Evolutionary conservation across 2,329 filamentous ascomycete species (phyloP).

Genomic region (Fusarium nisikadoi): DNA sequence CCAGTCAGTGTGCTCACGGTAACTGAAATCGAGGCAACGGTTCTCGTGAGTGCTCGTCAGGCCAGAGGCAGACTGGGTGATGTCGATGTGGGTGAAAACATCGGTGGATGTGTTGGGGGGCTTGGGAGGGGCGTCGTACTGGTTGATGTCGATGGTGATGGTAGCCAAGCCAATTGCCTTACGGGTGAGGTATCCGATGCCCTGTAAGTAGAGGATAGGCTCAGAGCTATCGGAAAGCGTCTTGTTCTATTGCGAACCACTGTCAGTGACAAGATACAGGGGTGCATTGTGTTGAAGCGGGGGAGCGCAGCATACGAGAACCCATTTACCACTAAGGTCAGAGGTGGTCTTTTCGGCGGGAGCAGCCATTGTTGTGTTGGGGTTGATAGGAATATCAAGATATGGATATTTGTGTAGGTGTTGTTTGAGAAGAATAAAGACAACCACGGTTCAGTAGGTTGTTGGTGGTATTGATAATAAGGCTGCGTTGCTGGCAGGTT

Average conservation of each 20-base stretch:
- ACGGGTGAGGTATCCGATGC: constrained; percentile 76
- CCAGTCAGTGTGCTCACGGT: constrained; percentile 77
- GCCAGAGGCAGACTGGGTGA: constrained; percentile 78
- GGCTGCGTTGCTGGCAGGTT: constrained; percentile 10
- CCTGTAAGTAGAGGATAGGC: constrained; percentile 76
- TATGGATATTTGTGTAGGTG: background rate
- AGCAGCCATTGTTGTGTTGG: constrained; percentile 71
- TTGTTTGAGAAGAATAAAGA: background rate
- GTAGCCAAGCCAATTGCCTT: constrained; percentile 77
- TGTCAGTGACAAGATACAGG: constrained; percentile 6
- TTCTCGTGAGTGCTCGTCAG: constrained; percentile 71
- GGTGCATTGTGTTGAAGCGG: background rate
- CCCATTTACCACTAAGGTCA: constrained; percentile 76
- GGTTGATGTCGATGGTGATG: constrained; percentile 71
- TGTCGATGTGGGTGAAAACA: constrained; percentile 70
- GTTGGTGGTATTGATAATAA: constrained; percentile 11
- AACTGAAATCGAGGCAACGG: constrained; percentile 62
- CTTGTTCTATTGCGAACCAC: constrained; percentile 72
- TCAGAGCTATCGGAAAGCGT: constrained; percentile 75
- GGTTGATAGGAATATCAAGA: background rate
- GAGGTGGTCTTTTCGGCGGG: constrained; percentile 73
- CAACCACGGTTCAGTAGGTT: background rate
- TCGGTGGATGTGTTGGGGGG: constrained; percentile 54
- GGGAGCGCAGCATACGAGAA: constrained; percentile 64
- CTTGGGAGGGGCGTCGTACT: constrained; percentile 60